Evolutionary conservation across 2,329 filamentous ascomycete species (phyloP), one percentile per base, ranked within the genome.

Genomic region (Aspergillus vadensis): DNA sequence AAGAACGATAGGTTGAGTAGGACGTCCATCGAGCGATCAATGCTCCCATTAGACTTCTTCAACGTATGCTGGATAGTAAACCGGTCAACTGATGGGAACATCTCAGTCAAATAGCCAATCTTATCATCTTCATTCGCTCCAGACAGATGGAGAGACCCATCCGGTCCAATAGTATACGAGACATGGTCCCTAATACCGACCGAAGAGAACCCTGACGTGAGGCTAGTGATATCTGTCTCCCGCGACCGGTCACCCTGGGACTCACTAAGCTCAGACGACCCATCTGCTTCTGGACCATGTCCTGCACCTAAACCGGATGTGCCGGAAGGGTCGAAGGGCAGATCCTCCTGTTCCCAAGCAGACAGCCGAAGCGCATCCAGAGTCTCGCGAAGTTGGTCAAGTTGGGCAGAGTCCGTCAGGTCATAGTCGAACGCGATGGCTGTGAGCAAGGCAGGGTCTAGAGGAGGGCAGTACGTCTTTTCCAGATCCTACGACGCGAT

Each of bases 1-100:
- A 97, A 87, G 70, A 89, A 92, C 19, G 90, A 86, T 14, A 91
- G 82, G 65, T 90, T 96, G 32, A 97, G 83, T 12, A 98, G 80
- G 60, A 92, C 87, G 68, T 97, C 92, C 63, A 96, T 87, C 1
- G 91, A 86, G 14, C 82, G 81, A 60, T 88, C 85, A 41, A 91
- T 85, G 65, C 91, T 86, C 0, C 88, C 86, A 10, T 85, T 82
- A 30, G 82, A 85, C 69, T 91, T 91, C 65, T 85, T 86, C 54
- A 97, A 76, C 0, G 87, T 85, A 63, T 88, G 84, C 44, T 80
- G 79, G 27, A 96, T 82, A 44, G 91, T 88, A 51, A 87, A 85
- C 0, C 79, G 79, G 50, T 87, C 88, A 44, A 93, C 80, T 0
- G 82, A 84, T 0, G 88, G 85, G 68, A 97, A 96, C 73, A 95